A percentile compares a stretch with the other conserved stretches of the same genome.
phyloP scores from a whole-genome alignment of 108 stramenopile species.

The Nitzschia sp. region DNA sequence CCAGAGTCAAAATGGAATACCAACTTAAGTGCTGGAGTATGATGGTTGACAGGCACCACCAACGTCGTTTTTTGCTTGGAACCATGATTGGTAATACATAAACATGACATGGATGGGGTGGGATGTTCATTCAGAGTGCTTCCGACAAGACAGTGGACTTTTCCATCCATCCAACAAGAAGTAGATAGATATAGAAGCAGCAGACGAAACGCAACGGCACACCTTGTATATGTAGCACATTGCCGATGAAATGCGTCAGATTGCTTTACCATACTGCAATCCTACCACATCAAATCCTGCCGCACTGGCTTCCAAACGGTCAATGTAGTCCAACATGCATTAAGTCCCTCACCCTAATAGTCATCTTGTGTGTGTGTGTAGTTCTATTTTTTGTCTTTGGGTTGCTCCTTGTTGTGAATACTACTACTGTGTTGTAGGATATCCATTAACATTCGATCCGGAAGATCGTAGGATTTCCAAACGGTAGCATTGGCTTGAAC shows the following conservation, averaged over 20 bases:
- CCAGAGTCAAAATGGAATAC: constrained; percentile 72
- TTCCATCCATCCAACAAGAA: constrained; percentile 65
- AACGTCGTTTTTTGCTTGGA: constrained; percentile 26
- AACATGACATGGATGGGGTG: constrained; percentile 84
- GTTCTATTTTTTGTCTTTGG: too few relatives aligned
- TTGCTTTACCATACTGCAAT: too few relatives aligned
- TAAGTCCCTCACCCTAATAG: too few relatives aligned
- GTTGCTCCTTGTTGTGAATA: too few relatives aligned
- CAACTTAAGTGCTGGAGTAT: constrained; percentile 65
- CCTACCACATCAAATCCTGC: too few relatives aligned
- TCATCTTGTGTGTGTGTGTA: too few relatives aligned
- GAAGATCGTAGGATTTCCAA: constrained; percentile 30
- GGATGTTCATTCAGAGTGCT: constrained; percentile 76
- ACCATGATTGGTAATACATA: constrained; percentile 80
- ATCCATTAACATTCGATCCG: constrained; percentile 1
- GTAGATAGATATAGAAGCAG: constrained; percentile 39
- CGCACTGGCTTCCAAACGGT: too few relatives aligned
- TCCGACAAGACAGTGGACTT: constrained; percentile 68
- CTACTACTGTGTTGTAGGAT: constrained; percentile 19
- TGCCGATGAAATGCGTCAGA: constrained; percentile 65
- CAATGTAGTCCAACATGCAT: too few relatives aligned
- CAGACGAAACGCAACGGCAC: constrained; percentile 48
- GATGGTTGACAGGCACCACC: constrained; percentile 41
- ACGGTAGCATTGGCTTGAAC: constrained; percentile 33
- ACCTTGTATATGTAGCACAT: constrained; percentile 67